A percentile compares a stretch with the other conserved stretches of the same genome.
These are phyloP conservation scores for Luffa aegyptiaca DNA, from an alignment of 306 rosid genomes.

Conservation along the genomic window DNA sequence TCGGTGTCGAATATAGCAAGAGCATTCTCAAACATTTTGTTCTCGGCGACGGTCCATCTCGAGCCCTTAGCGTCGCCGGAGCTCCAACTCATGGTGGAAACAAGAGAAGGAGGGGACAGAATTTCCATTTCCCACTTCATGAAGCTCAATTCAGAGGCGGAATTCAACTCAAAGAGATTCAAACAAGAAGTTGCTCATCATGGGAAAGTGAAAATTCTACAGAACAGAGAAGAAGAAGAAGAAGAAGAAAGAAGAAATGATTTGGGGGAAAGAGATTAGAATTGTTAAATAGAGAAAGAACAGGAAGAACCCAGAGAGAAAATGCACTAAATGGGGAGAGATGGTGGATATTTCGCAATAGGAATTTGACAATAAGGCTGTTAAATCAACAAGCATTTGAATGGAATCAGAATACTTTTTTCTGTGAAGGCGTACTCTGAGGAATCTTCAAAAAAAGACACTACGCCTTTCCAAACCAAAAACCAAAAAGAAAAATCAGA, in stretches of 20 bases:
- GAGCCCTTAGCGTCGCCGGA: slow-evolving; percentile 27
- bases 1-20: slow-evolving; percentile 69
- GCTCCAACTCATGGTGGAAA: slow-evolving; percentile 39
- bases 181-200: neutral
- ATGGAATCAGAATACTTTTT: slow-evolving; percentile 16
- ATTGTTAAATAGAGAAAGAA: slow-evolving; percentile 1
- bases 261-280: neutral
- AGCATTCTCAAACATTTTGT: slow-evolving; percentile 83
- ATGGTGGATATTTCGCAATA: slow-evolving; percentile 3
- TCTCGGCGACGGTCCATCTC: slow-evolving; percentile 78
- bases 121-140: slow-evolving; percentile 75
- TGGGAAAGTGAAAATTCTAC: neutral
- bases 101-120: slow-evolving; percentile 45
- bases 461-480: neutral
- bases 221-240: neutral
- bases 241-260: neutral
- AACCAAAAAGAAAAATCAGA: neutral
- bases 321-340: neutral
- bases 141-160: neutral
- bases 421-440: slow-evolving; percentile 9
- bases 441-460: slow-evolving; percentile 8
- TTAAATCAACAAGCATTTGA: slow-evolving; percentile 14
- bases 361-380: slow-evolving; percentile 11
- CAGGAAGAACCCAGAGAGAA: slow-evolving; percentile 1
- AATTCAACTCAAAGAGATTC: neutral